phyloP scores from a whole-genome alignment of 2,329 filamentous ascomycete genomes.

The Grosmannia serpens region DNA sequence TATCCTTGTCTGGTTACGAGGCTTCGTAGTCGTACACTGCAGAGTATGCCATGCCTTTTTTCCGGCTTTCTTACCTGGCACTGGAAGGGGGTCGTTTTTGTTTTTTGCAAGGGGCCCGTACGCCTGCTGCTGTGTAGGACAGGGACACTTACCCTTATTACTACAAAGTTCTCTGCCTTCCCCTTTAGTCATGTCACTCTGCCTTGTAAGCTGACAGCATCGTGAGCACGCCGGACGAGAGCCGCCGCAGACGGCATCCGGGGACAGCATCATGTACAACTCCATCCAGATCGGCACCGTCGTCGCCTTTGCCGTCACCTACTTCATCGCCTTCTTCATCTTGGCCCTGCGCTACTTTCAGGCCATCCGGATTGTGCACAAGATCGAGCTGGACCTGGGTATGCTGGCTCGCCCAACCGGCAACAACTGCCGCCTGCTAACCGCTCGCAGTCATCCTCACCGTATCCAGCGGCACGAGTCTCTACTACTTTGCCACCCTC shows the following conservation, averaged over 20 bases:
- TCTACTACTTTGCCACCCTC: neutral
- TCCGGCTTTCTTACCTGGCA: too few relatives aligned
- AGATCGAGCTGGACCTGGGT: neutral
- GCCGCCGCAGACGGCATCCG: neutral
- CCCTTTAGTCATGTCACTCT: neutral
- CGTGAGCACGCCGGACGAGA: neutral
- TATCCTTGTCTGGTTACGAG: too few relatives aligned
- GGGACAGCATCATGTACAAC: neutral
- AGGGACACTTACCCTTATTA: neutral
- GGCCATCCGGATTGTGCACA: neutral
- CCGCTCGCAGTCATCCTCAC: neutral
- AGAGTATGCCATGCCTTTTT: too few relatives aligned
- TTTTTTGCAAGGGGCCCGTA: too few relatives aligned
- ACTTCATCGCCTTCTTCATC: neutral
- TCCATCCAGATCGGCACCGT: neutral
- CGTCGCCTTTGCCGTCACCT: neutral
- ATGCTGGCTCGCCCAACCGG: neutral
- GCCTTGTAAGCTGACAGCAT: neutral
- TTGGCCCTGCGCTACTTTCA: neutral
- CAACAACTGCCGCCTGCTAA: neutral
- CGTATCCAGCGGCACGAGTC: neutral
- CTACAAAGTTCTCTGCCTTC: too few relatives aligned
- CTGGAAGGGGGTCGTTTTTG: too few relatives aligned
- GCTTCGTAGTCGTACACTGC: too few relatives aligned
- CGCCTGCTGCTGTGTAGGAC: too few relatives aligned